phyloP scores from a whole-genome alignment of 1,139 yeast species.

The Protomyces arabidopsidicola region DNA sequence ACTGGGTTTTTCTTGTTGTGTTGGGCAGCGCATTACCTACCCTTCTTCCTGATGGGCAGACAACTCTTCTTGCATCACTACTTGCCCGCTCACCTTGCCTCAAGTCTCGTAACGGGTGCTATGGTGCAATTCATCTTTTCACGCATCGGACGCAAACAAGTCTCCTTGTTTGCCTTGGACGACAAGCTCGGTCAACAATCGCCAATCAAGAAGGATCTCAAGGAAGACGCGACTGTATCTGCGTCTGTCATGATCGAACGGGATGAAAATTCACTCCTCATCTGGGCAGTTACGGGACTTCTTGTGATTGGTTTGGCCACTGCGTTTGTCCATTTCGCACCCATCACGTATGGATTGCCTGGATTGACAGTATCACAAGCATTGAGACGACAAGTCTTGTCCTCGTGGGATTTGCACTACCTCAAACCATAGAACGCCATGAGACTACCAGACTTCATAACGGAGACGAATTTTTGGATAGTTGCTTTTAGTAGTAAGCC shows the following conservation, averaged over 20 bases:
- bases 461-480: too few species aligned
- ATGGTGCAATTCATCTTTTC: conserved; percentile 74
- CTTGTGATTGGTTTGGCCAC: conserved; percentile 51
- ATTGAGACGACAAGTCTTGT: conserved; percentile 70
- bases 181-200: conserved; percentile 3
- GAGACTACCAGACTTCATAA: too few species aligned
- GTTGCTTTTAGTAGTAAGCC: too few species aligned
- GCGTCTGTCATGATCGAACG: conserved; percentile 1
- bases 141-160: conserved; percentile 10
- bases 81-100: conserved; percentile 90
- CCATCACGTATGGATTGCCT: conserved; percentile 79
- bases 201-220: background rate
- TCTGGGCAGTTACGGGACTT: conserved; percentile 34
- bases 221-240: background rate
- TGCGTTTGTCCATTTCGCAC: conserved; percentile 71
- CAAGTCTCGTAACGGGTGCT: conserved; percentile 78
- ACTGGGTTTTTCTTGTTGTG: conserved; percentile 80
- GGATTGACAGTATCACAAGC: conserved; percentile 62
- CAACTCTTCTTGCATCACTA: conserved; percentile 94
- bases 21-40: conserved; percentile 84
- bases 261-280: conserved; percentile 7
- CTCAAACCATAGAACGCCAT: conserved; percentile 50
- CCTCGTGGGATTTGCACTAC: conserved; percentile 68
- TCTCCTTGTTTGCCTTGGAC: conserved; percentile 1
- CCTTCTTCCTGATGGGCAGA: conserved; percentile 86